phyloP scores from a whole-genome alignment of 345 rosid species.

The Pugionium cornutum region DNA sequence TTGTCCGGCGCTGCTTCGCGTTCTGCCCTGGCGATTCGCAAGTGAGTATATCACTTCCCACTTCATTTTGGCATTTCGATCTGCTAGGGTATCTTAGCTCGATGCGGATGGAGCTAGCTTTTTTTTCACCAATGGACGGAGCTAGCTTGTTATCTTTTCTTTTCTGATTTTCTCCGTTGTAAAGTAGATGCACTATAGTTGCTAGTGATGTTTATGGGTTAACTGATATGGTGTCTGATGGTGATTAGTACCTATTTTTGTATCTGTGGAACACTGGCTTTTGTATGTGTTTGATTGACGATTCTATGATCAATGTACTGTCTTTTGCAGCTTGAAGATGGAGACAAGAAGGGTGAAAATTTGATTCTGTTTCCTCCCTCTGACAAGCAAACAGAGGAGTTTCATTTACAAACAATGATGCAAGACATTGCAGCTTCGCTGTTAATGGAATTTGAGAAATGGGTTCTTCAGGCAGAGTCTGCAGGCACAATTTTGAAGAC shows the following conservation, averaged over 20 bases:
- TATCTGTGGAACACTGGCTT: background rate
- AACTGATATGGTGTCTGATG: background rate
- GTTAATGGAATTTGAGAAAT: conserved; percentile 94
- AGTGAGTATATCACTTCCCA: conserved; percentile 44
- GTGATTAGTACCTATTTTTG: background rate
- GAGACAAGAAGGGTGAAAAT: conserved; percentile 60
- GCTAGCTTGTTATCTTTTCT: background rate
- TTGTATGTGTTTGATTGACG: conserved; percentile 14
- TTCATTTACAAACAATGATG: conserved; percentile 96
- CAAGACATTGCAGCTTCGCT: conserved; percentile 89
- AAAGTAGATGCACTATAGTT: conserved; percentile 1
- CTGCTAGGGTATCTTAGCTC: conserved; percentile 9
- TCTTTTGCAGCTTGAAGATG: conserved; percentile 75
- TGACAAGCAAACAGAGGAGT: conserved; percentile 78
- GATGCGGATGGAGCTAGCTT: background rate
- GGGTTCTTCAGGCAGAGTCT: conserved; percentile 89
- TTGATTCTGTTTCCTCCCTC: conserved; percentile 88
- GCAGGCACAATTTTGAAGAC: conserved; percentile 94
- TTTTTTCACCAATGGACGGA: too few relatives aligned
- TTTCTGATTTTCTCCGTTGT: background rate
- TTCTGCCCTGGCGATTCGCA: conserved; percentile 84
- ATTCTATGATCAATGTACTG: conserved; percentile 27
- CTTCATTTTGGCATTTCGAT: conserved; percentile 9
- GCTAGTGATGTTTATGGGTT: conserved; percentile 21
- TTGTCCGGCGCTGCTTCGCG: conserved; percentile 87